phyloP scores from a whole-genome alignment of 2,329 filamentous ascomycete genomes.

The Talaromyces sp. region DNA sequence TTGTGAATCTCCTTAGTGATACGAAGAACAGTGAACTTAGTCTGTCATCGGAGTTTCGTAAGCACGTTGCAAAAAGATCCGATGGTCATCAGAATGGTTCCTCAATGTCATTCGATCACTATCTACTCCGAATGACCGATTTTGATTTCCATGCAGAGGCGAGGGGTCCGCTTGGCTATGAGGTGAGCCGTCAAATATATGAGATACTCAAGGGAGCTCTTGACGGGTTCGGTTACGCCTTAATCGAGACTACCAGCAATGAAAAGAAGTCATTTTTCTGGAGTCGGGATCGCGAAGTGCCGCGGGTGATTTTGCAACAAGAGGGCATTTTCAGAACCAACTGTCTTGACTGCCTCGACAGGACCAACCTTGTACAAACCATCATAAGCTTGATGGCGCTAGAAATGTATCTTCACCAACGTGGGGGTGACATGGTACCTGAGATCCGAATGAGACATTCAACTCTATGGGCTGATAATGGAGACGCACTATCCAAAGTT shows the following conservation, averaged over 20 bases:
- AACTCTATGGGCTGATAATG: conserved; percentile 95
- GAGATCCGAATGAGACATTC: conserved; percentile 94
- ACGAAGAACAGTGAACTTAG: conserved; percentile 84
- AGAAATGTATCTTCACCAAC: conserved; percentile 76
- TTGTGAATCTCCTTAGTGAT: conserved; percentile 91
- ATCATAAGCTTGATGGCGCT: conserved; percentile 93
- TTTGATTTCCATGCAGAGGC: conserved; percentile 98
- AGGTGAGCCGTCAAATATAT: conserved; percentile 82
- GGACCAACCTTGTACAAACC: conserved; percentile 94
- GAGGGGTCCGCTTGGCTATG: conserved; percentile 79
- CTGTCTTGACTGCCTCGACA: conserved; percentile 91
- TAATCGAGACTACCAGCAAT: conserved; percentile 64
- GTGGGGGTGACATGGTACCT: conserved; percentile 64
- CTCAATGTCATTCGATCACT: conserved; percentile 61
- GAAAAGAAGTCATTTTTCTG: conserved; percentile 42
- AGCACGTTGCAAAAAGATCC: conserved; percentile 72
- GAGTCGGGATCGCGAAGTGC: conserved; percentile 38
- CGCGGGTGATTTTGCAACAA: conserved; percentile 77
- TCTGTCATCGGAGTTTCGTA: conserved; percentile 73
- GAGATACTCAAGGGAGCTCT: conserved; percentile 75
- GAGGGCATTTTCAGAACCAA: conserved; percentile 96
- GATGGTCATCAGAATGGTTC: conserved; percentile 60
- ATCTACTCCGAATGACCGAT: conserved; percentile 75
- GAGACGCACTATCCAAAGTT: conserved; percentile 88
- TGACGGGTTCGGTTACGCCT: conserved; percentile 87